Evolutionary conservation across 352 stramenopile genomes (phyloP), one percentile per base, ranked within the genome.

Genomic region (Phytophthora meadii): DNA sequence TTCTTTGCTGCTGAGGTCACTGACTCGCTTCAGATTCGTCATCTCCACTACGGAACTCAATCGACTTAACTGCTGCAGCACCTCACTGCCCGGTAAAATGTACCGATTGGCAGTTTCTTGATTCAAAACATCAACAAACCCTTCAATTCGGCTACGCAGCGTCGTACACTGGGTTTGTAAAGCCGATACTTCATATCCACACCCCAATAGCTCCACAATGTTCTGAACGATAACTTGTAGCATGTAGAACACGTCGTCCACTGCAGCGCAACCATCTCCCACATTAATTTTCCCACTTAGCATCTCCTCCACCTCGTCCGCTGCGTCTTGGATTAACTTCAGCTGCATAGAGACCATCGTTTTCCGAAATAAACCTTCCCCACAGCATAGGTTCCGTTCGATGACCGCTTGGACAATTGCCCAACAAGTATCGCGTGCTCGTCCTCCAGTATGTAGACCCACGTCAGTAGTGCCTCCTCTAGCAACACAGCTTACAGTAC

Each of bases 381-480:
- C 70, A 10, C 68, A 77, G 17, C 61, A 74, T 5, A 90, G 32
- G 15, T 79, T 73, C 8, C 76, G 68, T 6, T 41, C 55, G 11
- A 91, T 51, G 2, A 61, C 68, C 2, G 62, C 65, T 2, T 71
- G 55, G 2, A 91, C 80, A 5, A 91, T 52, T 12, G 80, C 42
- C 82, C 80, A 91, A 42, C 80, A 89, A 1, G 76, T 89, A 46
- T 79, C 76, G 22, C 82, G 71, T 6, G 57, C 39, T 27, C 57
- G 50, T 0, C 68, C 71, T 12, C 79, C 79, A 2, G 79, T 89
- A 51, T 91, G 80, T 14, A 70, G 65, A 2, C 77, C 78, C 11
- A 87, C 76, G 47, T 87, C 80, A 0, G 74, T 87, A n/a, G 75
- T 83, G 1, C 79, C 79, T 27, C 40, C 19, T 24, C 36, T 34